A percentile compares a stretch with the other conserved stretches of the same genome.
These are phyloP conservation scores for Pyrrhoderma noxium DNA, from an alignment of 1,284 basidiomycete genomes.

Conservation along the genomic window DNA sequence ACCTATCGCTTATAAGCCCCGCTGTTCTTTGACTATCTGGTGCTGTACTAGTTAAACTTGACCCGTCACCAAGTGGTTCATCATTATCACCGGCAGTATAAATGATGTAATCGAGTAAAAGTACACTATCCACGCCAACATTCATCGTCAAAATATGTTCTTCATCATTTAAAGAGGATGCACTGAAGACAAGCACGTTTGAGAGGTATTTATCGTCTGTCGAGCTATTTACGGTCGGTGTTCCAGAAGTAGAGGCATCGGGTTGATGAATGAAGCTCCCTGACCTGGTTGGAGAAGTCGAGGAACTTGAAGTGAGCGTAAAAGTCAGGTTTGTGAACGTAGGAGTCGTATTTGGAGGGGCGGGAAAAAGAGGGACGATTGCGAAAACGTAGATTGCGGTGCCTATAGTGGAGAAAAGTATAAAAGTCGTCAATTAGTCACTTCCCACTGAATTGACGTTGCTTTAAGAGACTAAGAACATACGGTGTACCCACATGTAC, in stretches of 20 bases:
- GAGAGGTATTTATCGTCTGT: constrained; percentile 24
- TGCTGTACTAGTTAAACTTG: constrained; percentile 9
- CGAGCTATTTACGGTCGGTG: constrained; percentile 12
- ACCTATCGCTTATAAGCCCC: constrained; percentile 3
- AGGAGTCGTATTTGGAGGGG: constrained; percentile 27
- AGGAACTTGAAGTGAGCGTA: constrained; percentile 22
- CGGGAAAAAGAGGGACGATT: constrained; percentile 26
- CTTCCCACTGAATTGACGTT: no score
- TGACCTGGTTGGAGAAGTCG: constrained; percentile 18
- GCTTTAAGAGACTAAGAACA: no score
- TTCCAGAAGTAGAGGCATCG: constrained; percentile 7
- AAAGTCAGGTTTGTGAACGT: constrained; percentile 31
- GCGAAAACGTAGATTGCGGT: constrained; percentile 30
- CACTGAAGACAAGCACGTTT: constrained; percentile 32
- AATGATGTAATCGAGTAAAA: constrained; percentile 43
- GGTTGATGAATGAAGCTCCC: constrained; percentile 28
- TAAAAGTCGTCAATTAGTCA: not conserved
- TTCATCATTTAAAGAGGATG: constrained; percentile 30
- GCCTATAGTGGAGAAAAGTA: constrained; percentile 20
- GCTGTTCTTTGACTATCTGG: constrained; percentile 11
- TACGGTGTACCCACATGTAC: not conserved
- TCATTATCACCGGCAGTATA: constrained; percentile 28
- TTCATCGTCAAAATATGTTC: constrained; percentile 37
- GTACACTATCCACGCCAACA: constrained; percentile 38
- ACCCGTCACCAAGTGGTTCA: no score